These are phyloP conservation scores for Lentinula edodes DNA, from an alignment of 768 basidiomycete species.

Conservation along the genomic window DNA sequence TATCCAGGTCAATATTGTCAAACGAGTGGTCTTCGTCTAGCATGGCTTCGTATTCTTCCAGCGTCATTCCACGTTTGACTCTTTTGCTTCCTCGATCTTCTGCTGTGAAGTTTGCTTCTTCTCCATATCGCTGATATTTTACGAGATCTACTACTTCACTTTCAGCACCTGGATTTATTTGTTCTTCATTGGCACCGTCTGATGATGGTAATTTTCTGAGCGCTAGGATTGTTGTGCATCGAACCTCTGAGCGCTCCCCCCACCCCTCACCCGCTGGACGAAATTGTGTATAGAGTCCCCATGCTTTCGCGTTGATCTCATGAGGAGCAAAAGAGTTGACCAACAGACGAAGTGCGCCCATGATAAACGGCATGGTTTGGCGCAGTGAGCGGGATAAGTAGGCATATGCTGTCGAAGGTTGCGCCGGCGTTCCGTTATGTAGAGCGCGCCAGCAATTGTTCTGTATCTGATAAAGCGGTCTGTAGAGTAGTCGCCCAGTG, in stretches of 20 bases:
- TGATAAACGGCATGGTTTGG: constrained; percentile 70
- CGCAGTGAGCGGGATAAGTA: constrained; percentile 80
- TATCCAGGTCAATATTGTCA: constrained; percentile 37
- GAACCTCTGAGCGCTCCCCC: constrained; percentile 77
- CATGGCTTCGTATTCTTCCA: constrained; percentile 50
- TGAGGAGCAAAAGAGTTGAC: constrained; percentile 51
- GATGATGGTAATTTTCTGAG: constrained; percentile 31
- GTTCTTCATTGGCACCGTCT: constrained; percentile 3
- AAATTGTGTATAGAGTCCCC: constrained; percentile 81
- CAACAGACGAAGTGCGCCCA: constrained; percentile 73
- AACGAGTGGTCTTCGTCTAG: constrained; percentile 44
- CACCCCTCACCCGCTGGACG: constrained; percentile 78
- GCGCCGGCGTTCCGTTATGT: constrained; percentile 58
- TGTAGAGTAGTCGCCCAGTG: constrained; percentile 18
- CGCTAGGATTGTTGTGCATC: constrained; percentile 61
- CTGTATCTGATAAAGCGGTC: constrained; percentile 75
- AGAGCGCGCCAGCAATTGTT: constrained; percentile 79
- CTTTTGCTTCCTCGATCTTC: constrained; percentile 34
- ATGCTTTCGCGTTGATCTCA: constrained; percentile 64
- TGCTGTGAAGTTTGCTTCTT: constrained; percentile 4
- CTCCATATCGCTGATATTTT: constrained; percentile 10
- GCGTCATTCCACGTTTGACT: constrained; percentile 23
- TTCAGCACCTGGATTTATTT: constrained; percentile 6
- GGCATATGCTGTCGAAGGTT: constrained; percentile 70
- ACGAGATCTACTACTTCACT: constrained; percentile 13